Base-by-base conservation (phyloP, 768 basidiomycete species). In the Guyanaporus albipodus region DNA sequence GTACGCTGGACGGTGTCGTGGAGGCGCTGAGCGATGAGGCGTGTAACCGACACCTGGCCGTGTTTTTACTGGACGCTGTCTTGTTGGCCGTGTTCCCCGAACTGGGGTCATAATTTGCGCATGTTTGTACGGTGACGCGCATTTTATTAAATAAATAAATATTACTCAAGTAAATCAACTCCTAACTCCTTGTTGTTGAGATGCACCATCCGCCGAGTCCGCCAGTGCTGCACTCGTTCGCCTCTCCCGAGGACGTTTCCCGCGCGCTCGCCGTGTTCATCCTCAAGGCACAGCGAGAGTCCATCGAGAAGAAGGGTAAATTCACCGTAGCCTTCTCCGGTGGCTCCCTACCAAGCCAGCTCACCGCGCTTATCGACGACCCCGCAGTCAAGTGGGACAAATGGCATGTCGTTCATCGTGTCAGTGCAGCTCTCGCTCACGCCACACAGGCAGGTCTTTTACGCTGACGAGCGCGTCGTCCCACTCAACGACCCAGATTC, bases 301-400 rank as follows among this genome's bases (percentile, higher is more conserved):
- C 94, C 31, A 75, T 98, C 61, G 80, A 83, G 63, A 92, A 88
- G 71, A 85, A 91, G 69, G 88, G 85, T 61, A 80, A 79, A 50
- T 99, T 99, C 75, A 87, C 91, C 44, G 62, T 99, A 62, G 96
- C 96, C 47, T 73, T 98, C 59, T 95, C 92, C 4, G 96, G 96
- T 10, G 95, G 96, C 8, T 90, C 87, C 1, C 77, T 98, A 31
- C 93, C 95, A 22, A 82, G 80, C 57, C 77, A 87, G 68, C 81
- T 99, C 57, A 74, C 68, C 40, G 83, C 79, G 4, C 82, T 96
- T 55, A 76, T 87, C 54, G 70, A 59, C 39, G 71, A 84, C 54
- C 67, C 75, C 3, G 76, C 75, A 29, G 78, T 91, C 15, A 86
- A 85, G 67, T 99, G 96, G 95, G 83, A 93, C 62, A 89, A 90